Conservation (phyloP, 768 basidiomycete genomes). For the Lentinula guzmanii region DNA sequence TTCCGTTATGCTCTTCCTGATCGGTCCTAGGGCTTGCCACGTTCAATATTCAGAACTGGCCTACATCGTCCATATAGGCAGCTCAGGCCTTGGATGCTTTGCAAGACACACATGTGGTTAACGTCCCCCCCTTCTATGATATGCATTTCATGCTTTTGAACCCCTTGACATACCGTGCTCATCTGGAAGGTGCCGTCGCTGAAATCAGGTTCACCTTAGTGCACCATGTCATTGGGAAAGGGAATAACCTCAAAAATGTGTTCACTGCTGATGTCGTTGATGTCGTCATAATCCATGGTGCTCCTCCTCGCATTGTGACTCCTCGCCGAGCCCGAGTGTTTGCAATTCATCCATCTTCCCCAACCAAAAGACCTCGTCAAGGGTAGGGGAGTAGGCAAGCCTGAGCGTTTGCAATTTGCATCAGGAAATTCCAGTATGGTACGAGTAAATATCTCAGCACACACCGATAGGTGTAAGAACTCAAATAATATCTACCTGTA, state of each 20-base stretch:
- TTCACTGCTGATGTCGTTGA: not conserved
- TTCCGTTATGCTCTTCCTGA: not conserved
- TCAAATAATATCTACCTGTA: too few species aligned
- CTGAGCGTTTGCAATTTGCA: too few species aligned
- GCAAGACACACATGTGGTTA: not conserved
- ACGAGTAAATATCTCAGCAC: too few species aligned
- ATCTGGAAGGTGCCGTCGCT: not conserved
- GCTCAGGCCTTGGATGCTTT: not conserved
- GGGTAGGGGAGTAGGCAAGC: too few species aligned
- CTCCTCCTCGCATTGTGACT: not conserved
- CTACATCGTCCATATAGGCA: not conserved
- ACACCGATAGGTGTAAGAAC: too few species aligned
- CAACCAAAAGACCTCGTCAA: not conserved
- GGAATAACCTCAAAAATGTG: not conserved
- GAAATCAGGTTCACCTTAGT: not conserved
- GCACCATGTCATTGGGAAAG: not conserved
- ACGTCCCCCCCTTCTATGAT: not conserved
- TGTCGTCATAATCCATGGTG: not conserved
- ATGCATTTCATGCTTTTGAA: not conserved
- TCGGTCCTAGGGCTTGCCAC: not conserved
- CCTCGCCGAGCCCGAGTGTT: not conserved
- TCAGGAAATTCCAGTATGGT: too few species aligned
- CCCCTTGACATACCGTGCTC: not conserved
- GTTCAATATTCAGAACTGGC: not conserved
- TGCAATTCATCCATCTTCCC: not conserved